Base-by-base conservation (phyloP, 345 rosid species). In the Eucalyptus guilfoylei region DNA sequence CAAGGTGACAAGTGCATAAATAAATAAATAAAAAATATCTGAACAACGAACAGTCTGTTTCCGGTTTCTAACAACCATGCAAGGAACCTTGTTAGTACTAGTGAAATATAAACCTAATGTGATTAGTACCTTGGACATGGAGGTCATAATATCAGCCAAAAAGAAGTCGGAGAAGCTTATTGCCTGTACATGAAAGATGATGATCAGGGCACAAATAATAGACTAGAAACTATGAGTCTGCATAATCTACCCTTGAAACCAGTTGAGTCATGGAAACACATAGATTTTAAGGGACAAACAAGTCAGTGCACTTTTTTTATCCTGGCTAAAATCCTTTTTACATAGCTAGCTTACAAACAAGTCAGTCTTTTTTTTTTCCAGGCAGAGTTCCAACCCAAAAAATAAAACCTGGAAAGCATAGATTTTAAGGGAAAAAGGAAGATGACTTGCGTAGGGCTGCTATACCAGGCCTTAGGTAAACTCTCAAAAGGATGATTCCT, bases 81-180 rank as follows among this genome's bases (percentile, higher is more conserved):
- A 76, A 76, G 5, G 2, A 37, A 6, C 85, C 47, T 40, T 21
- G 47, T 24, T 1, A 76, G 47, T 76, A 42, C 30, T 76, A 21
- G 30, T 40, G 85, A 76, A 42, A 11, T 76, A 40, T 76, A 11
- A 40, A 13, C 47, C 85, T 40, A 76, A 4, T 30, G 55, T 16
- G 14, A 58, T 86, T 87, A 81, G 32, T 94, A 97, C 99, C 99
- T 97, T 97, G 88, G 99, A 93, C 99, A 97, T 92, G 86, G 99
- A 97, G 80, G 99, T 97, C 89, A 97, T 86, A 88, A 97, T 96
- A 94, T 97, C 99, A 87, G 98, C 99, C 91, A 97, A 87, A 89
- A 97, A 97, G 92, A 97, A 97, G 95, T 97, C 99, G 5, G 96
- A 90, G 92, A 97, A 96, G 13, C 98, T 89, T 89, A 97, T 96